Conservation (phyloP, 306 rosid genomes). For the Prunus persica region DNA sequence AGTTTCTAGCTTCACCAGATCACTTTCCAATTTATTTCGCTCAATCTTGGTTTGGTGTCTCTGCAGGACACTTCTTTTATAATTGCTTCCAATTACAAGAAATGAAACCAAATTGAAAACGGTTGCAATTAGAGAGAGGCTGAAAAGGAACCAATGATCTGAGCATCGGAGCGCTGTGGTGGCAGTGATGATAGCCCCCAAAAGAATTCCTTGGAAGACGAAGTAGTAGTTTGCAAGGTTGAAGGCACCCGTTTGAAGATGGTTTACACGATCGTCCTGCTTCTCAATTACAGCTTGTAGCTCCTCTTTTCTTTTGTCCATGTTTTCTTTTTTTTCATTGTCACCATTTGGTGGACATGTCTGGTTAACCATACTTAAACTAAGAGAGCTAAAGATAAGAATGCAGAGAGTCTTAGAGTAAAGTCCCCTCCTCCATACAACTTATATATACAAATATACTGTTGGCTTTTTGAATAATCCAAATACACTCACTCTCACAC, state of each 20-base stretch:
- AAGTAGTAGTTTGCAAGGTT: conserved; percentile 6
- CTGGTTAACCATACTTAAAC: no score
- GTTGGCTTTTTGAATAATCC: no score
- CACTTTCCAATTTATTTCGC: neutral
- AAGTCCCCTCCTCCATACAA: no score
- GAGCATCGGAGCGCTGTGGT: neutral
- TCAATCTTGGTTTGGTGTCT: neutral
- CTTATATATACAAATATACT: no score
- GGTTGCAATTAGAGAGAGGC: neutral
- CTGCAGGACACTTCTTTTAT: neutral
- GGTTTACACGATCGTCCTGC: neutral
- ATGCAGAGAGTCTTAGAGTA: no score
- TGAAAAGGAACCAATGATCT: neutral
- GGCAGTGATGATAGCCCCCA: neutral
- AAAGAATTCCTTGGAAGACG: neutral
- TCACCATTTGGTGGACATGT: neutral
- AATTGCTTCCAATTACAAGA: neutral
- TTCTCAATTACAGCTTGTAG: neutral
- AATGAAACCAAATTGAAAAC: neutral
- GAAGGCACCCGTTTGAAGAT: neutral
- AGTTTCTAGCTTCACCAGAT: neutral
- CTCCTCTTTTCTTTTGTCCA: neutral
- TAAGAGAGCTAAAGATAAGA: no score
- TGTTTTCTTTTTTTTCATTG: neutral
- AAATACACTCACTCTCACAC: no score